A percentile compares a stretch with the other conserved stretches of the same genome.
phyloP scores from a whole-genome alignment of 2,329 filamentous ascomycete genomes.

The Xylariaceae sp. region DNA sequence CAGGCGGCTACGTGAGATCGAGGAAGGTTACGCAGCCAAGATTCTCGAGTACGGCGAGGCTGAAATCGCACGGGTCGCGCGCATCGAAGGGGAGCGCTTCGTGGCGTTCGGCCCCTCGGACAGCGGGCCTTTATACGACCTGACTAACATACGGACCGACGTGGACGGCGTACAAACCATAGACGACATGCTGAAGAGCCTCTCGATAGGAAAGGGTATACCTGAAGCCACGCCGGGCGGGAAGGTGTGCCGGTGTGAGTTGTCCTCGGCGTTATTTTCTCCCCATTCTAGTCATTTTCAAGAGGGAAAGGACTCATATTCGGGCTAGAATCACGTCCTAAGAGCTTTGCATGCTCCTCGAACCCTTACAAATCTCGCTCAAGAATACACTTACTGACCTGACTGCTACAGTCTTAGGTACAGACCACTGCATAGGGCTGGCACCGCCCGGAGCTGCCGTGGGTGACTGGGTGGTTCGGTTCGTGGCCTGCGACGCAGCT shows the following conservation, averaged over 20 bases:
- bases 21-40: slow-evolving; percentile 7
- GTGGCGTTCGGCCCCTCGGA: slow-evolving; percentile 4
- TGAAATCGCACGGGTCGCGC: background rate
- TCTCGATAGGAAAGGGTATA: background rate
- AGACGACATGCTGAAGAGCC: background rate
- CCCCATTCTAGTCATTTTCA: too few species aligned
- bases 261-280: too few species aligned
- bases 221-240: background rate
- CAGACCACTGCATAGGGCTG: slow-evolving; percentile 14
- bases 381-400: too few species aligned
- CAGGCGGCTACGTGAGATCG: slow-evolving; percentile 7
- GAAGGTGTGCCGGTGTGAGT: background rate
- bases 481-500: slow-evolving; percentile 21
- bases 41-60: slow-evolving; percentile 11
- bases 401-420: too few species aligned
- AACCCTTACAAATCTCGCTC: too few species aligned
- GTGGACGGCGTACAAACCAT: background rate
- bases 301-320: too few species aligned
- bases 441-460: slow-evolving; percentile 2
- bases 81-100: background rate
- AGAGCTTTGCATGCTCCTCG: too few species aligned
- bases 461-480: slow-evolving; percentile 19
- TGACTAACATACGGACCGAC: background rate
- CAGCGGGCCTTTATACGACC: background rate
- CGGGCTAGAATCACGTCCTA: too few species aligned